phyloP scores from a whole-genome alignment of 768 basidiomycete species.

The Lepiota venenata region DNA sequence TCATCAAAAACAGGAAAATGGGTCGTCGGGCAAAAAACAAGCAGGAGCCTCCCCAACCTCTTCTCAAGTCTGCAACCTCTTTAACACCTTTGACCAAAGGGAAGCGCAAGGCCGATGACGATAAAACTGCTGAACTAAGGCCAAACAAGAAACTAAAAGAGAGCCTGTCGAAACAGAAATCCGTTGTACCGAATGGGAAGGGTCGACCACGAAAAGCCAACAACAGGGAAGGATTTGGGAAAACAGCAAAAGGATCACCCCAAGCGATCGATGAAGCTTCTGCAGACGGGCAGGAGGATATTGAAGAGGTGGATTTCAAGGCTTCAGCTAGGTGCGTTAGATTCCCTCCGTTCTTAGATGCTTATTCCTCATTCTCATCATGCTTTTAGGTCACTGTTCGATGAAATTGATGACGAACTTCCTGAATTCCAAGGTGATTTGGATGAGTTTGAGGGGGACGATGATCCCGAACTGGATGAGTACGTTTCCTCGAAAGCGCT shows the following conservation, averaged over 20 bases:
- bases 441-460: slow-evolving; percentile 49
- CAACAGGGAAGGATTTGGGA: not conserved
- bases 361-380: slow-evolving; percentile 6
- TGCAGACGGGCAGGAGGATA: slow-evolving; percentile 62
- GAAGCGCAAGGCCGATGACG: slow-evolving; percentile 65
- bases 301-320: slow-evolving; percentile 46
- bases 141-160: slow-evolving; percentile 49
- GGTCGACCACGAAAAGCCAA: slow-evolving; percentile 15
- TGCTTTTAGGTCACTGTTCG: slow-evolving; percentile 38
- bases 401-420: slow-evolving; percentile 39
- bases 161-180: slow-evolving; percentile 20
- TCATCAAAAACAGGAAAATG: slow-evolving; percentile 40
- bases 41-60: slow-evolving; percentile 60
- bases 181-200: slow-evolving; percentile 13
- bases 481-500: not conserved
- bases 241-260: slow-evolving; percentile 12
- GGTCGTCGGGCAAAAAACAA: slow-evolving; percentile 86
- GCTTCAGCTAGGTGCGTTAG: slow-evolving; percentile 36
- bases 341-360: not conserved
- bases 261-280: slow-evolving; percentile 24
- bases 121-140: slow-evolving; percentile 31
- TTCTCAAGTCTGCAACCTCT: slow-evolving; percentile 41
- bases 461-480: slow-evolving; percentile 35
- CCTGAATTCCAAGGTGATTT: slow-evolving; percentile 38
- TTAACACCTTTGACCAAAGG: slow-evolving; percentile 45